phyloP scores from a whole-genome alignment of 2,329 filamentous ascomycete genomes.

The Pestalotiopsis fici region DNA sequence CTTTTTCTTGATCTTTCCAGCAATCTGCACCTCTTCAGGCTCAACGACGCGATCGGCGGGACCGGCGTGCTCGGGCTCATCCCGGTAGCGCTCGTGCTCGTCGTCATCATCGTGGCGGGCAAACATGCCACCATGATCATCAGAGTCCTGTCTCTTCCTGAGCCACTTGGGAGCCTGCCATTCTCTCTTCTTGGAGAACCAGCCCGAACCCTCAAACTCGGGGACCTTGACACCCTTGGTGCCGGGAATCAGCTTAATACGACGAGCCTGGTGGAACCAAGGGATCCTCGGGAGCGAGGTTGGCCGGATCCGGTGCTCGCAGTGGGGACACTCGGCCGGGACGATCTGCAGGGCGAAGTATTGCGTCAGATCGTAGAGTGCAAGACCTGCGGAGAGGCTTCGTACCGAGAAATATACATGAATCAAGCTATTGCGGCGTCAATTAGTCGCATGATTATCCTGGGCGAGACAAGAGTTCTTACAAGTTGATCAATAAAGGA shows the following conservation, averaged over 20 bases:
- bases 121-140: conserved; percentile 1
- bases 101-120: conserved; percentile 9
- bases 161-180: neutral
- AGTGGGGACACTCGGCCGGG: conserved; percentile 41
- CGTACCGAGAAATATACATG: conserved; percentile 38
- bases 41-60: conserved; percentile 12
- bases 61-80: conserved; percentile 14
- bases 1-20: conserved; percentile 18
- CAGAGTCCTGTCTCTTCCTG: neutral
- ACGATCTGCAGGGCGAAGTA: conserved; percentile 40
- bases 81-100: conserved; percentile 15
- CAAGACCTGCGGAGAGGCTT: conserved; percentile 40
- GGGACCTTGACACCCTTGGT: conserved; percentile 25
- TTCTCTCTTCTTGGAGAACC: neutral
- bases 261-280: conserved; percentile 18
- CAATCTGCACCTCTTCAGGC: conserved; percentile 19
- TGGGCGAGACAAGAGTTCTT: conserved; percentile 12
- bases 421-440: conserved; percentile 27
- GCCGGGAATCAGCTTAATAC: conserved; percentile 21
- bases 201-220: conserved; percentile 11
- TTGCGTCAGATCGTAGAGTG: conserved; percentile 37
- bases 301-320: conserved; percentile 37
- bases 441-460: neutral
- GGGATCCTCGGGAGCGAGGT: conserved; percentile 19
- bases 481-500: conserved; percentile 42